phyloP scores from a whole-genome alignment of 2,329 filamentous ascomycete species.

The Sporothrix dimorphospora region DNA sequence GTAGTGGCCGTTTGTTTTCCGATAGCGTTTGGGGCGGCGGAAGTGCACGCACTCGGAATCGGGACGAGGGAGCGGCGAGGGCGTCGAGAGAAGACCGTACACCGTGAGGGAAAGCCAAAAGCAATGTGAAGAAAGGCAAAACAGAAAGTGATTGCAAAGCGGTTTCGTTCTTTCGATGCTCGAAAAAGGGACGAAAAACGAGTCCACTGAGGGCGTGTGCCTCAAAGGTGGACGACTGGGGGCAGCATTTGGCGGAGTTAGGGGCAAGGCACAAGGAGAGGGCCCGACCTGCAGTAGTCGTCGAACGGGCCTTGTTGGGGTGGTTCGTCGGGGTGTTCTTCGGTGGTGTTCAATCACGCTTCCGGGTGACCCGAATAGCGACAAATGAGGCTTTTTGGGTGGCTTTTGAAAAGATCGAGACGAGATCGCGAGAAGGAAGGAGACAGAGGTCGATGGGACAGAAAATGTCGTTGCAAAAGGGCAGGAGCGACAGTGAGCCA shows the following conservation, averaged over 20 bases:
- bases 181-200: neutral
- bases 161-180: neutral
- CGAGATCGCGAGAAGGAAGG: neutral
- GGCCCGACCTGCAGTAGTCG: neutral
- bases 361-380: slow-evolving; percentile 12
- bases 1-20: neutral
- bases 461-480: neutral
- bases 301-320: neutral
- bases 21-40: slow-evolving; percentile 10
- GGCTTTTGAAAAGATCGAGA: neutral
- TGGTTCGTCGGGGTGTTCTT: neutral
- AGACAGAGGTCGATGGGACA: neutral
- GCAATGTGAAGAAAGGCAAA: neutral
- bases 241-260: slow-evolving; percentile 18
- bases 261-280: neutral
- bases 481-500: neutral
- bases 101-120: neutral
- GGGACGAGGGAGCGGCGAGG: neutral
- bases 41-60: neutral
- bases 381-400: neutral
- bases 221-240: slow-evolving; percentile 20
- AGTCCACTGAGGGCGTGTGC: neutral
- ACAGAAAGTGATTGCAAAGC: neutral
- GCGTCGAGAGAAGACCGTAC: neutral
- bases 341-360: neutral